These are phyloP conservation scores for Candida endomychidarum DNA, from an alignment of 805 yeast species.

Conservation along the genomic window DNA sequence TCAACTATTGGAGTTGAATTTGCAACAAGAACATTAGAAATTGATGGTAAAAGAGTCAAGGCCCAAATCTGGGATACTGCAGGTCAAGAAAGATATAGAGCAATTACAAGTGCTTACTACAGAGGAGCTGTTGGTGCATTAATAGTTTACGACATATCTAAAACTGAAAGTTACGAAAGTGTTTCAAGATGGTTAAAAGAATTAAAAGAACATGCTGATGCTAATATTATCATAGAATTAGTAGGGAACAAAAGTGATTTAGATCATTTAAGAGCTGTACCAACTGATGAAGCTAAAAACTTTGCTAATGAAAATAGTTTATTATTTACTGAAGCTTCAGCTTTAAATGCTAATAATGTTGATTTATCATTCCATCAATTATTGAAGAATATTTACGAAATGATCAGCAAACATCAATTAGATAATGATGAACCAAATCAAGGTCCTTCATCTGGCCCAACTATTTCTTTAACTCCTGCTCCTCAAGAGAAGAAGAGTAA, in stretches of 20 bases:
- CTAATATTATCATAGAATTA: slow-evolving; percentile 90
- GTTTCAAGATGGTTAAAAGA: slow-evolving; percentile 90
- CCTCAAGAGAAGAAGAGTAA: slow-evolving; percentile 73
- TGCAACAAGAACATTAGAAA: slow-evolving; percentile 91
- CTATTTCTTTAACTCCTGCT: slow-evolving; percentile 89
- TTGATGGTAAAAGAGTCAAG: slow-evolving; percentile 79
- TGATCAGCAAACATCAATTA: slow-evolving; percentile 90
- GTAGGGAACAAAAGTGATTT: slow-evolving; percentile 92
- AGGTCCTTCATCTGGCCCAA: slow-evolving; percentile 81
- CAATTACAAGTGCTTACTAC: slow-evolving; percentile 95
- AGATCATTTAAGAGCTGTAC: slow-evolving; percentile 91
- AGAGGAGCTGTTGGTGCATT: slow-evolving; percentile 98
- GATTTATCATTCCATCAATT: slow-evolving; percentile 92
- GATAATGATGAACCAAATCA: slow-evolving; percentile 70
- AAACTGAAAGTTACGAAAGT: slow-evolving; percentile 81
- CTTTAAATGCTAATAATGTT: slow-evolving; percentile 90
- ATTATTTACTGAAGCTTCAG: slow-evolving; percentile 94
- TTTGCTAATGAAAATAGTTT: slow-evolving; percentile 91
- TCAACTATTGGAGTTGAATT: slow-evolving; percentile 98
- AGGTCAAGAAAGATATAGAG: slow-evolving; percentile 97
- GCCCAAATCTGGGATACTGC: slow-evolving; percentile 99
- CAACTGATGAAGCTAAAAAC: slow-evolving; percentile 95
- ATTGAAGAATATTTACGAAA: slow-evolving; percentile 88
- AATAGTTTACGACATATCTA: slow-evolving; percentile 92
- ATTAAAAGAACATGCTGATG: slow-evolving; percentile 87